phyloP scores from a whole-genome alignment of 768 basidiomycete genomes.

The Panaeolus papilionaceus region DNA sequence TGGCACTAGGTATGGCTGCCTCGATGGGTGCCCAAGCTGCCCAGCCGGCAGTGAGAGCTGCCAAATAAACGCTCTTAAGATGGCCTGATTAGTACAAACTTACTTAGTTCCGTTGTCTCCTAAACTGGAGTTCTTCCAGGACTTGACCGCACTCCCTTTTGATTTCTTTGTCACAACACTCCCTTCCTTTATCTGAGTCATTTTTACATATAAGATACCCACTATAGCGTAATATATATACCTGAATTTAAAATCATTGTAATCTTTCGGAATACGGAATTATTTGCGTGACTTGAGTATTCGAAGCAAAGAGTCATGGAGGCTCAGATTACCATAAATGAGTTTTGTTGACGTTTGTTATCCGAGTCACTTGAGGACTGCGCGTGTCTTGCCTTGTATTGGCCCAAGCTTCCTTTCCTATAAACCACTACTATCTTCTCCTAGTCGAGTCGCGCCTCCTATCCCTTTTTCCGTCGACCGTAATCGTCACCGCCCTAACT shows the following conservation, averaged over 20 bases:
- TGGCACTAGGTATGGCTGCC: conserved; percentile 76
- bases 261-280: conserved; percentile 4
- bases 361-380: conserved; percentile 40
- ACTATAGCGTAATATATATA: background rate
- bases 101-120: background rate
- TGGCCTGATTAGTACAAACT: background rate
- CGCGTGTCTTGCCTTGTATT: conserved; percentile 49
- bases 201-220: background rate
- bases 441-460: conserved; percentile 12
- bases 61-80: background rate
- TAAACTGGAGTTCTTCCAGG: background rate
- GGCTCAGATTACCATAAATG: conserved; percentile 17
- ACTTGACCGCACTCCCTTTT: background rate
- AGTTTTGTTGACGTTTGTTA: conserved; percentile 47
- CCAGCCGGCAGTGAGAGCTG: background rate
- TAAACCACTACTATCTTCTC: conserved; percentile 31
- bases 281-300: background rate
- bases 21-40: conserved; percentile 52
- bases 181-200: background rate
- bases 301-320: conserved; percentile 21
- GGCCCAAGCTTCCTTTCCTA: conserved; percentile 27
- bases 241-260: background rate
- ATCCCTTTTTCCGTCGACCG: conserved; percentile 23
- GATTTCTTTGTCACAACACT: background rate
- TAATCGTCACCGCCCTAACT: conserved; percentile 23